phyloP scores from a whole-genome alignment of 441 rosid genomes.

The Erysimum cheiri region DNA sequence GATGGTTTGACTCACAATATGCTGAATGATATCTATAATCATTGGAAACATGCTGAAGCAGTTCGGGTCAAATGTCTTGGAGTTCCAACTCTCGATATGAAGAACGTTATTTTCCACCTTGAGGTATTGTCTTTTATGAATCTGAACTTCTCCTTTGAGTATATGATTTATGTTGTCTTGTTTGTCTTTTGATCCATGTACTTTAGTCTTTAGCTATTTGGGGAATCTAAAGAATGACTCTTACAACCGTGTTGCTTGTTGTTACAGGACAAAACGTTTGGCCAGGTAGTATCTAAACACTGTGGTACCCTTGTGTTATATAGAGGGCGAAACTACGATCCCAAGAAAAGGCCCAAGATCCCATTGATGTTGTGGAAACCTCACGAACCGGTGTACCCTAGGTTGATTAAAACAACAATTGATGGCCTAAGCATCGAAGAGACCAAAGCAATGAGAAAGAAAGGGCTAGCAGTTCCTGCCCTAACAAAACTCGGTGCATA shows the following conservation, averaged over 20 bases:
- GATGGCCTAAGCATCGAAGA: conserved; percentile 82
- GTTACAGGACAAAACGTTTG: conserved; percentile 83
- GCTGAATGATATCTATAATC: conserved; percentile 86
- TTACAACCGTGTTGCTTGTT: not conserved
- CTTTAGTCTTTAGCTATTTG: not conserved
- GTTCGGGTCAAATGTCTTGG: conserved; percentile 90
- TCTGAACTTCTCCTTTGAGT: conserved; percentile 2
- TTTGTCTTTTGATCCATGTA: conserved; percentile 4
- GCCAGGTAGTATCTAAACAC: conserved; percentile 77
- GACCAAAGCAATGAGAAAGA: conserved; percentile 85
- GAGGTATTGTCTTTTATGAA: conserved; percentile 55
- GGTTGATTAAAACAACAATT: conserved; percentile 79
- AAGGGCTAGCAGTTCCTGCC: conserved; percentile 73
- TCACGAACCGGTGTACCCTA: conserved; percentile 87
- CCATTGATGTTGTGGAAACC: conserved; percentile 96
- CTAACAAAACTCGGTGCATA: conserved; percentile 74
- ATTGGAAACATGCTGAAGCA: conserved; percentile 80
- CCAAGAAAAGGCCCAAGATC: conserved; percentile 74
- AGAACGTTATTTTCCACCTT: conserved; percentile 79
- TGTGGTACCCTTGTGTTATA: conserved; percentile 76
- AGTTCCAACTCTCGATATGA: conserved; percentile 90
- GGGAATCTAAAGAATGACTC: not conserved
- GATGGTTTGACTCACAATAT: conserved; percentile 97
- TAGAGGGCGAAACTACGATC: conserved; percentile 81
- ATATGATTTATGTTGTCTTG: not conserved